phyloP scores from a whole-genome alignment of 805 yeast genomes.

The Yarrowia bubula region DNA sequence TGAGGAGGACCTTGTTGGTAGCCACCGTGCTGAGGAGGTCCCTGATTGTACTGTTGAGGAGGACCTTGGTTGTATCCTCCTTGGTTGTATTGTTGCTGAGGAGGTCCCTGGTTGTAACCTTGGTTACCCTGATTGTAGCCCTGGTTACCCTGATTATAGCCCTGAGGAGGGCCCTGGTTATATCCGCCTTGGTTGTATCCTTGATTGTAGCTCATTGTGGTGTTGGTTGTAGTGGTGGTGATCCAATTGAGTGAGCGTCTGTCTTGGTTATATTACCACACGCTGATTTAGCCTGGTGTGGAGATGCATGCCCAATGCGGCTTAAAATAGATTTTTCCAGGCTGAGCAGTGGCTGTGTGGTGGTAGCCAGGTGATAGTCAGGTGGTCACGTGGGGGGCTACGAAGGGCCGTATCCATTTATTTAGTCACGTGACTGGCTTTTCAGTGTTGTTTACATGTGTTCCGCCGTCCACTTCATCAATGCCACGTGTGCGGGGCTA shows the following conservation, averaged over 20 bases:
- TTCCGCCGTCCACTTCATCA: no score
- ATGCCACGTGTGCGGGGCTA: no score
- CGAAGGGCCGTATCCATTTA: no score
- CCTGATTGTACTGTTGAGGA: constrained; percentile 14
- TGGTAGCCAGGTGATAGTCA: no score
- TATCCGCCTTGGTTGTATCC: constrained; percentile 26
- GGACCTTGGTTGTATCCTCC: constrained; percentile 13
- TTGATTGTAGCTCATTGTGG: constrained; percentile 19
- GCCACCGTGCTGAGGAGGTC: constrained; percentile 25
- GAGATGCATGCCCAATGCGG: constrained; percentile 3
- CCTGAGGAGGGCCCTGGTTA: constrained; percentile 23
- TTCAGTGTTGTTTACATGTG: no score
- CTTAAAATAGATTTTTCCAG: constrained; percentile 3
- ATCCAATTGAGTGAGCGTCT: neutral
- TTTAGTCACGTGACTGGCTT: no score
- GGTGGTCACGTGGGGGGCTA: no score
- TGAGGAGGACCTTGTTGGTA: constrained; percentile 21
- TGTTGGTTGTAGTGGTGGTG: neutral
- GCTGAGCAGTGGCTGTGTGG: constrained; percentile 2
- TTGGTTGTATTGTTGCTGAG: constrained; percentile 11
- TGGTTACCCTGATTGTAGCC: neutral
- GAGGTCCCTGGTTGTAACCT: constrained; percentile 7
- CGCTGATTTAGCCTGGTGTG: neutral
- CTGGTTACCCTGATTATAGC: constrained; percentile 12
- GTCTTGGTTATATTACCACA: neutral